Base-by-base conservation (phyloP, 2,329 filamentous ascomycete genomes). In the Botrytis pseudocinerea region DNA sequence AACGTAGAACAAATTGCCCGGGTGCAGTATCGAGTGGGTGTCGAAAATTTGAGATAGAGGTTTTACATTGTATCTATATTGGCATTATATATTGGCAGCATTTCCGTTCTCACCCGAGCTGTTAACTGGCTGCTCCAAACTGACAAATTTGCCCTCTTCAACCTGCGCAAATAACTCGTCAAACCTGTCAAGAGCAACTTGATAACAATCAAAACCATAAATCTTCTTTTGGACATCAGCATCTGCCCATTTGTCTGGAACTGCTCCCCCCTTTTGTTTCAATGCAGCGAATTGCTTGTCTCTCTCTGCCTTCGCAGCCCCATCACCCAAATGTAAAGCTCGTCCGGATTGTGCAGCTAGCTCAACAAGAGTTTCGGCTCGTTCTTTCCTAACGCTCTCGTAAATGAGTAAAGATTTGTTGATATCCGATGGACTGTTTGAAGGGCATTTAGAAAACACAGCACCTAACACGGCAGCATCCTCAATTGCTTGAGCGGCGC, bases 241-340 rank as follows among this genome's bases (percentile, higher is more conserved):
- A 80, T 90, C 91, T 4, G 89, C 89, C 90, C 90, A 92, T 83
- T 91, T 92, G 82, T 92, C 90, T 3, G 89, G 89, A 74, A 87
- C 87, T 14, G 81, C 83, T 78, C 32, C 81, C 72, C 82, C 82
- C 76, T 57, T 81, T 79, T 77, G 83, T 74, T 83, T 84, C 74
- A 87, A 83, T 69, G 86, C 82, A 57, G 85, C 85, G 79, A 90
- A 88, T 82, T 84, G 61, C 85, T 78, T 84, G 77, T 90, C 88
- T 51, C 88, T 84, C 82, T 89, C 87, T 79, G 89, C 86, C 78
- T 87, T 87, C 42, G 87, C 87, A 76, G 85, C 84, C 65, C 88
- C 88, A 77, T 89, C 87, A 54, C 87, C 86, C 2, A 90, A 81
- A 78, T 90, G 88, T 78, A 90, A 81, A 25, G 84, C 84, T n/a